Evolutionary conservation across 305 asterid genomes (phyloP).

Genomic region (Stenogyne calaminthoides): DNA sequence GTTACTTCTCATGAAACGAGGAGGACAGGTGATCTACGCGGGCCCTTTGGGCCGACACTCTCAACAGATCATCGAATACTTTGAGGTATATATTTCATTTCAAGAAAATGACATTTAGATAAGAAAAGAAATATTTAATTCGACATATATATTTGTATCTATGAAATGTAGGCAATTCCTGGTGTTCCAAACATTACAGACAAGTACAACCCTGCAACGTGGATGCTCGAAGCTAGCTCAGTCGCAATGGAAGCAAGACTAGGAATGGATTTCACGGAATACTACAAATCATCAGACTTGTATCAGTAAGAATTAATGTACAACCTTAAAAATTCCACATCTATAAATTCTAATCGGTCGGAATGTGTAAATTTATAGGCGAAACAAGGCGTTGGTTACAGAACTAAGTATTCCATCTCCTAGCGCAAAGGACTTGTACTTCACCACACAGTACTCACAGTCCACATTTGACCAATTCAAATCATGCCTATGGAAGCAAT

Average conservation of each 20-base stretch:
- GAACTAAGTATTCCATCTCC: slow-evolving; percentile 52
- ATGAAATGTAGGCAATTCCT: slow-evolving; percentile 56
- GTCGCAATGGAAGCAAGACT: slow-evolving; percentile 66
- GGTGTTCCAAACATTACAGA: slow-evolving; percentile 78
- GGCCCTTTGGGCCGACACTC: slow-evolving; percentile 89
- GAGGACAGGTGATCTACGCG: slow-evolving; percentile 91
- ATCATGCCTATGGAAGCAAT: slow-evolving; percentile 71
- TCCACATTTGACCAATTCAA: slow-evolving; percentile 62
- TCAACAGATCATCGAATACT: slow-evolving; percentile 69
- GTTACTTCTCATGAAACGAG: slow-evolving; percentile 93
- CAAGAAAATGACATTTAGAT: not conserved
- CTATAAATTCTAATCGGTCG: not conserved
- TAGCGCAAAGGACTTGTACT: slow-evolving; percentile 50
- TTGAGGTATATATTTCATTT: slow-evolving; percentile 71
- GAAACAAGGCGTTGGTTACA: slow-evolving; percentile 50
- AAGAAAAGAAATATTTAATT: not conserved
- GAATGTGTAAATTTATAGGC: slow-evolving; percentile 27
- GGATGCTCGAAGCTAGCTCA: slow-evolving; percentile 99
- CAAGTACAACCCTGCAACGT: slow-evolving; percentile 91
- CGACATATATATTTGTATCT: not conserved
- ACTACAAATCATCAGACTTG: slow-evolving; percentile 68
- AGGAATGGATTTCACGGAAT: slow-evolving; percentile 79
- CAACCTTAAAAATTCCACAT: not conserved
- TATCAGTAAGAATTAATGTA: slow-evolving; percentile 54
- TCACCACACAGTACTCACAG: slow-evolving; percentile 56